Percentiles rank a stretch among this genome's conserved stretches.
Conservation (phyloP, 805 yeast species). For the Huiozyma sinensis region DNA sequence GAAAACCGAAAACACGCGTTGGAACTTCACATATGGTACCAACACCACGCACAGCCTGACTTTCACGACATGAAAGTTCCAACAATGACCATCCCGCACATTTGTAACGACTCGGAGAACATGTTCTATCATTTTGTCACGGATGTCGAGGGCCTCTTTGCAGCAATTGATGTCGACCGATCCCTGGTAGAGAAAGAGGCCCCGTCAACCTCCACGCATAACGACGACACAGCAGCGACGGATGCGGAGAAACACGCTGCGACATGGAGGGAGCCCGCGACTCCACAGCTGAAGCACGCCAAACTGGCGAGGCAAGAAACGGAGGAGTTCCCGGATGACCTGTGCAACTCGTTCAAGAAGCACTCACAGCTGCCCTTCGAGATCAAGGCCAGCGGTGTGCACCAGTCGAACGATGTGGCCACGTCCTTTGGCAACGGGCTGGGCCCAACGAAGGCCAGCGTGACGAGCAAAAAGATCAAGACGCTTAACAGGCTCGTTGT, state of each 20-base stretch:
- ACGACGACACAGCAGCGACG: background rate
- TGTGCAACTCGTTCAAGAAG: conserved; percentile 14
- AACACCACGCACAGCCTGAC: conserved; percentile 19
- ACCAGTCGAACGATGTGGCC: conserved; percentile 28
- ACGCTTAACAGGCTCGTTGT: conserved; percentile 24
- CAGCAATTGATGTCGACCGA: too few species aligned
- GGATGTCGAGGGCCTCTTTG: too few species aligned
- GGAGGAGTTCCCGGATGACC: conserved; percentile 25
- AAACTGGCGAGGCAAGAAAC: conserved; percentile 21
- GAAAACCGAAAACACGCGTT: conserved; percentile 24
- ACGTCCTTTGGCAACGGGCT: conserved; percentile 27
- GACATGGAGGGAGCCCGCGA: conserved; percentile 25
- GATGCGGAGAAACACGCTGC: conserved; percentile 22
- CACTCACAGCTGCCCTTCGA: conserved; percentile 22
- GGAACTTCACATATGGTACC: conserved; percentile 23
- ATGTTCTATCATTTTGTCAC: too few species aligned
- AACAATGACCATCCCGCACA: conserved; percentile 17
- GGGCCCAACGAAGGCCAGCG: conserved; percentile 28
- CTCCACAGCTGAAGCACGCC: conserved; percentile 7
- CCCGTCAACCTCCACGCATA: background rate
- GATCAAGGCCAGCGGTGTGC: conserved; percentile 29
- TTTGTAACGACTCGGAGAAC: conserved; percentile 12
- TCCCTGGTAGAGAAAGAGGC: background rate
- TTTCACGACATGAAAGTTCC: conserved; percentile 2
- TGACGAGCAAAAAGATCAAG: conserved; percentile 23